These are phyloP conservation scores for Pyrrhoderma lamaoense DNA, from an alignment of 1,284 basidiomycete genomes.

Conservation along the genomic window DNA sequence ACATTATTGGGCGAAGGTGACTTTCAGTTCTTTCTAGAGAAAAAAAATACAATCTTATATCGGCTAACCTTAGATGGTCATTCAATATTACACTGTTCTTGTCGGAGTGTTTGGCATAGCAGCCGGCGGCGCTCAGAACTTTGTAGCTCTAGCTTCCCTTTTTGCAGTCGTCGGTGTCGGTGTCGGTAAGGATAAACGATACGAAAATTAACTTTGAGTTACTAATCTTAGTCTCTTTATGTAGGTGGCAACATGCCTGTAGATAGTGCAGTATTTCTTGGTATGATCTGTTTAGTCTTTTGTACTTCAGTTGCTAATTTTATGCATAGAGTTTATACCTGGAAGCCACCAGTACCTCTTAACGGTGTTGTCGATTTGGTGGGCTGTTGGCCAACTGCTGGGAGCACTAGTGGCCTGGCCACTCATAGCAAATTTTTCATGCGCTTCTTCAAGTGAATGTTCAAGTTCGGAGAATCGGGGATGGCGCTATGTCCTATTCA, in stretches of 20 bases:
- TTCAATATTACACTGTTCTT: slow-evolving; percentile 74
- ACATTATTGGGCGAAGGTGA: slow-evolving; percentile 52
- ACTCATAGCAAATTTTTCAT: slow-evolving; percentile 56
- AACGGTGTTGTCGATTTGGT: slow-evolving; percentile 58
- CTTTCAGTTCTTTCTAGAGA: slow-evolving; percentile 14
- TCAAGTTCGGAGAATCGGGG: slow-evolving; percentile 46
- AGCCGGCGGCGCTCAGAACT: slow-evolving; percentile 52
- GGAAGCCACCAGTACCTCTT: slow-evolving; percentile 56
- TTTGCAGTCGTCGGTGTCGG: slow-evolving; percentile 53
- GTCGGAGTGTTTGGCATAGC: slow-evolving; percentile 57
- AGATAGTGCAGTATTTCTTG: slow-evolving; percentile 72
- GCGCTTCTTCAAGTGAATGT: slow-evolving; percentile 35
- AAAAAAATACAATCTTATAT: slow-evolving; percentile 18
- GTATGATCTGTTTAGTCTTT: slow-evolving; percentile 30
- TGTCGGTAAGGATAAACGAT: slow-evolving; percentile 34
- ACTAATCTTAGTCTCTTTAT: too few relatives aligned
- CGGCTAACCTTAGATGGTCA: slow-evolving; percentile 41
- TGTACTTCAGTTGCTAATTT: slow-evolving; percentile 7
- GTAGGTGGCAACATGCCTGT: slow-evolving; percentile 59
- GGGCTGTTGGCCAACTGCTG: slow-evolving; percentile 56
- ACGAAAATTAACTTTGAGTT: too few relatives aligned
- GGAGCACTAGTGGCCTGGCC: slow-evolving; percentile 61
- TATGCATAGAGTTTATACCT: slow-evolving; percentile 45
- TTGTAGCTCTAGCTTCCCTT: slow-evolving; percentile 43
- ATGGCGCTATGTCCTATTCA: slow-evolving; percentile 43